Base-by-base conservation (phyloP, 192 early-diverging fungal genomes). In the Oehlia diaphana region DNA sequence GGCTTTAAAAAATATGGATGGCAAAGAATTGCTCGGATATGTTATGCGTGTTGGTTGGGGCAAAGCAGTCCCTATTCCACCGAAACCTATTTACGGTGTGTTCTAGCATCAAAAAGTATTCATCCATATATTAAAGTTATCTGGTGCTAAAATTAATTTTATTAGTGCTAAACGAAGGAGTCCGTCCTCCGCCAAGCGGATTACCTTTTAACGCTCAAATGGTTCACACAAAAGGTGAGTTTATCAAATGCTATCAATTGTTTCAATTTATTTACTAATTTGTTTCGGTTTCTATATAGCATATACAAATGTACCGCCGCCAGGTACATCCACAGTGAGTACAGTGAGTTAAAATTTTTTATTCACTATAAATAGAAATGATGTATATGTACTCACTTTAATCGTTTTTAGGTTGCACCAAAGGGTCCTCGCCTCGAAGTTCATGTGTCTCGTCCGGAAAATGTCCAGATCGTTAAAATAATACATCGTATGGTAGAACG, bases 401-500 rank as follows among this genome's bases (percentile, higher is more conserved):
- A 63, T 21, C 39, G 3, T 21, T 77, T 65, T 77, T 66, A 77
- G 75, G 58, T 16, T 47, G 63, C 23, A 47, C 23, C 63, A 3
- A 69, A 69, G 53, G 81, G 79, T 19, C 88, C 89, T 70, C 82
- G 85, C 16, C 84, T 88, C 10, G 95, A 96, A 81, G 90, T 96
- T 4, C 87, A 84, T 12, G 93, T 96, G 4, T 62, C 49, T 0
- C 84, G 87, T 33, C 96, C 96, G 12, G 78, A 77, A 23, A 88
- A 94, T 82, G 78, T 61, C 1, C 86, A 83, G 35, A 73, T 88
- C 9, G 70, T 88, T 23, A 86, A 88, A 47, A 83, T 91, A 63
- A 97, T 98, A 53, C 95, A 98, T 87, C 92, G 95, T 72, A 91
- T 91, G 28, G 87, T 96, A 8, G 95, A 97, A 81, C 90, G 93